Evolutionary conservation across 2,329 filamentous ascomycete species (phyloP).

Genomic region (Lachnellula arida): DNA sequence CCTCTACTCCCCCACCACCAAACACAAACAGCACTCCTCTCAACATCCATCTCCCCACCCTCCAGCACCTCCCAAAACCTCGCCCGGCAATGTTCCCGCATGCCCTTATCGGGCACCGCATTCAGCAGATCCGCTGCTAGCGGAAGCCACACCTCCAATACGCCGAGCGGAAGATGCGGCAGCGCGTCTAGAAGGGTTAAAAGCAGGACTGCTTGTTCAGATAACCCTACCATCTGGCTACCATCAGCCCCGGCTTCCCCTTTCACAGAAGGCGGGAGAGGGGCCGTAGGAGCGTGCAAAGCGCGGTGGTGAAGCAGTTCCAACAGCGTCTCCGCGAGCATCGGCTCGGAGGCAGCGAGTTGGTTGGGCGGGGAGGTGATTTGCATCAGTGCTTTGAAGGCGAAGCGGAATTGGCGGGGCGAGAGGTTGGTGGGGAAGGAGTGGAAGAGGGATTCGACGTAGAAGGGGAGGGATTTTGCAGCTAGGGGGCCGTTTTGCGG

Average conservation of each 20-base stretch:
- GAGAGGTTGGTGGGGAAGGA: slow-evolving; percentile 64
- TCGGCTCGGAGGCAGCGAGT: slow-evolving; percentile 55
- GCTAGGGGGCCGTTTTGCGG: slow-evolving; percentile 59
- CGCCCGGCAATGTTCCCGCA: slow-evolving; percentile 53
- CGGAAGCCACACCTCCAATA: slow-evolving; percentile 63
- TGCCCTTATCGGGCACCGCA: slow-evolving; percentile 46
- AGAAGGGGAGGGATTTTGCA: slow-evolving; percentile 59
- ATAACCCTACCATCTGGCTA: slow-evolving; percentile 36
- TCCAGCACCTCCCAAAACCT: slow-evolving; percentile 62
- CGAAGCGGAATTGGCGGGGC: slow-evolving; percentile 63
- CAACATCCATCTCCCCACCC: slow-evolving; percentile 67
- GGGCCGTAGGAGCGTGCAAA: slow-evolving; percentile 45
- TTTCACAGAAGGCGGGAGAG: slow-evolving; percentile 32
- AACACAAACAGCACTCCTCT: slow-evolving; percentile 60
- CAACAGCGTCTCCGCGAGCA: slow-evolving; percentile 59
- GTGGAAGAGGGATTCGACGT: slow-evolving; percentile 61
- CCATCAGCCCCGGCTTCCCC: slow-evolving; percentile 29
- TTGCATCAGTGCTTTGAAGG: slow-evolving; percentile 63
- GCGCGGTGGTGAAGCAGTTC: slow-evolving; percentile 61
- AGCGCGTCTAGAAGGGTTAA: slow-evolving; percentile 63
- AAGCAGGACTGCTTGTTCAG: slow-evolving; percentile 58
- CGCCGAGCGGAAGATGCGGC: slow-evolving; percentile 52
- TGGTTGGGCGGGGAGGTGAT: slow-evolving; percentile 61
- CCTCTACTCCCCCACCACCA: slow-evolving; percentile 61
- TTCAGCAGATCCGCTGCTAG: slow-evolving; percentile 56